phyloP scores from a whole-genome alignment of 1,284 basidiomycete species.

The Ustilago trichophora region DNA sequence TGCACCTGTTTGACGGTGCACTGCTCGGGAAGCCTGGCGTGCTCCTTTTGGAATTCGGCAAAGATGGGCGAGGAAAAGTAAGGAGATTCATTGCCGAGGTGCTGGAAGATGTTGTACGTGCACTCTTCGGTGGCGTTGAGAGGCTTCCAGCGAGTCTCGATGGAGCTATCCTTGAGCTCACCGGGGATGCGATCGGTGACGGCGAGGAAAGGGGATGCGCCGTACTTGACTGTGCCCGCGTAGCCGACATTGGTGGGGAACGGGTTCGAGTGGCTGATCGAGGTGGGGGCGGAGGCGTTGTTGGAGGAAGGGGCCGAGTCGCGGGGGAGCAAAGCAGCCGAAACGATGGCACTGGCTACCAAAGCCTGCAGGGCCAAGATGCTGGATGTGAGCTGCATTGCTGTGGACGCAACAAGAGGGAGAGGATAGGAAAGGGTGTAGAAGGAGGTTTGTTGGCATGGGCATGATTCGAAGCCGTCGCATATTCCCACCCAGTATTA shows the following conservation, averaged over 20 bases:
- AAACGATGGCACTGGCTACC: slow-evolving; percentile 18
- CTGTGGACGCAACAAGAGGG: neutral
- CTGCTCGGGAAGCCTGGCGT: slow-evolving; percentile 26
- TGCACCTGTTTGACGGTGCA: slow-evolving; percentile 51
- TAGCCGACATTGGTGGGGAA: slow-evolving; percentile 63
- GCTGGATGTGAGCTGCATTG: slow-evolving; percentile 15
- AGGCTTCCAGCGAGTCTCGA: slow-evolving; percentile 48
- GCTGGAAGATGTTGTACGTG: slow-evolving; percentile 49
- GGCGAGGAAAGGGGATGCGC: slow-evolving; percentile 54
- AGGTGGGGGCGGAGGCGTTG: slow-evolving; percentile 11
- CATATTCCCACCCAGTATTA: too few species aligned
- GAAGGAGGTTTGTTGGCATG: too few species aligned
- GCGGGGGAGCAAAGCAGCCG: slow-evolving; percentile 15
- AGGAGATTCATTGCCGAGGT: slow-evolving; percentile 52
- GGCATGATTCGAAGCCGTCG: too few species aligned
- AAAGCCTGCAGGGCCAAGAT: slow-evolving; percentile 24
- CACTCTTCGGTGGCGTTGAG: slow-evolving; percentile 19
- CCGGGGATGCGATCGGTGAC: slow-evolving; percentile 46
- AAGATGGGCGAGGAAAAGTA: slow-evolving; percentile 54
- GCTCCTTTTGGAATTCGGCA: slow-evolving; percentile 28
- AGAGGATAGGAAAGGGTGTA: neutral
- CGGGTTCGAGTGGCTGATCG: neutral
- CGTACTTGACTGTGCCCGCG: slow-evolving; percentile 38
- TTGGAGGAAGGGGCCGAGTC: too few species aligned
- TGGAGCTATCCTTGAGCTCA: slow-evolving; percentile 27